A percentile compares a stretch with the other conserved stretches of the same genome.
These are phyloP conservation scores for Agaricus sinodeliciosus DNA, from an alignment of 768 basidiomycete genomes.

Conservation along the genomic window DNA sequence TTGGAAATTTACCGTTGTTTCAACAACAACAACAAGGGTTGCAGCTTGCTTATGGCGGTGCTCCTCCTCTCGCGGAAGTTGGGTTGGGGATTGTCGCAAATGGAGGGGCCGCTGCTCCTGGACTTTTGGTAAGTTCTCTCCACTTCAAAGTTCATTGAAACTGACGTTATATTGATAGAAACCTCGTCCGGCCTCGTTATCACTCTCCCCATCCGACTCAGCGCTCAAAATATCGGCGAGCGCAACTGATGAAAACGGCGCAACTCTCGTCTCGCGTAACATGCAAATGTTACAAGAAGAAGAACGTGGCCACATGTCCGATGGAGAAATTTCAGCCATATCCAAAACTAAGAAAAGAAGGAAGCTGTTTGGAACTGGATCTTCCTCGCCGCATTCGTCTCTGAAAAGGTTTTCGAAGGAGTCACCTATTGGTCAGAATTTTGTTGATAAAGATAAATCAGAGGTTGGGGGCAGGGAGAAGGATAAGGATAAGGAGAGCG, in stretches of 20 bases:
- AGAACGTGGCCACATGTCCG: slow-evolving; percentile 49
- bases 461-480: slow-evolving; percentile 22
- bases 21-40: slow-evolving; percentile 14
- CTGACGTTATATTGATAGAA: slow-evolving; percentile 19
- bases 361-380: slow-evolving; percentile 58
- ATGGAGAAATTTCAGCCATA: slow-evolving; percentile 44
- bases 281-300: slow-evolving; percentile 37
- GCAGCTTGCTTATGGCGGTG: too few species aligned
- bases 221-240: slow-evolving; percentile 38
- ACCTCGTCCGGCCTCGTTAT: slow-evolving; percentile 43
- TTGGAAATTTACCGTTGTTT: slow-evolving; percentile 15
- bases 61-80: too few species aligned
- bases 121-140: background rate
- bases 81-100: background rate
- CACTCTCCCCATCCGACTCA: slow-evolving; percentile 57
- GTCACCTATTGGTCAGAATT: slow-evolving; percentile 7
- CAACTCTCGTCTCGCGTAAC: slow-evolving; percentile 21
- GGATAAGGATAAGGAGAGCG: slow-evolving; percentile 25
- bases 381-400: slow-evolving; percentile 30
- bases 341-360: slow-evolving; percentile 36
- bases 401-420: slow-evolving; percentile 14
- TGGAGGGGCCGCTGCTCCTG: slow-evolving; percentile 14
- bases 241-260: slow-evolving; percentile 20
- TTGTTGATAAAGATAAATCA: slow-evolving; percentile 10
- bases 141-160: background rate